Base-by-base conservation (phyloP, 208 protist species). In the Wallacemonas rigidus region DNA sequence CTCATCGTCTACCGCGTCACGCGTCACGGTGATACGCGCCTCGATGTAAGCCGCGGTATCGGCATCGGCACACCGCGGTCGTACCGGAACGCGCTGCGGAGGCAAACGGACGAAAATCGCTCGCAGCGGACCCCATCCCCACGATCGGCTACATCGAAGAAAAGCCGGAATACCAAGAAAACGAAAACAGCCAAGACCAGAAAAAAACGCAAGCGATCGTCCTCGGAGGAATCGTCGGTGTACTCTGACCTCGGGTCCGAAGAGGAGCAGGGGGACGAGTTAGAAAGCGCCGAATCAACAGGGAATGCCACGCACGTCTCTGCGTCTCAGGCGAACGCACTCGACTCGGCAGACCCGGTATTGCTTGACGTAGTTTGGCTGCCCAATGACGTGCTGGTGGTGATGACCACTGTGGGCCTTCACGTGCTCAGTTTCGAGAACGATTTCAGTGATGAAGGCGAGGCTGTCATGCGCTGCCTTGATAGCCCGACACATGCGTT, bases 1-100 rank as follows among this genome's bases (percentile, higher is more conserved):
- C 53, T 93, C 3, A 74, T 93, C 47, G 76, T 93, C 36, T 93
- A 95, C 76, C 83, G 85, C n/a, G 88, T 95, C 36, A 61, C 72
- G 2, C 83, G 91, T 2, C 70, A 68, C 50, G 78, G 82, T 3
- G 36, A 51, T 35, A 40, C 57, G 47, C 71, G 68, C 12, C 73
- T 83, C 62, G 35, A 72, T 41, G 68, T 62, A 26, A 89, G 84
- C 63, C 62, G 76, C 35, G 84, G 84, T 15, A 68, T 89, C 39
- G 84, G 84, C 15, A 60, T 89, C 54, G 79, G 56, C 17, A 74
- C 60, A 8, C 38, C 60, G 36, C 43, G 47, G 11, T 55, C 69
- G 12, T 50, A 70, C 26, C 1, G 71, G 51, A 68, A 8, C 15
- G 60, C n/a, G n/a, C n/a, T 53, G 60, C 5, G 43, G 1, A 65